Conservation (phyloP, 2,329 filamentous ascomycete genomes). For the Rhinocladiella similis region DNA sequence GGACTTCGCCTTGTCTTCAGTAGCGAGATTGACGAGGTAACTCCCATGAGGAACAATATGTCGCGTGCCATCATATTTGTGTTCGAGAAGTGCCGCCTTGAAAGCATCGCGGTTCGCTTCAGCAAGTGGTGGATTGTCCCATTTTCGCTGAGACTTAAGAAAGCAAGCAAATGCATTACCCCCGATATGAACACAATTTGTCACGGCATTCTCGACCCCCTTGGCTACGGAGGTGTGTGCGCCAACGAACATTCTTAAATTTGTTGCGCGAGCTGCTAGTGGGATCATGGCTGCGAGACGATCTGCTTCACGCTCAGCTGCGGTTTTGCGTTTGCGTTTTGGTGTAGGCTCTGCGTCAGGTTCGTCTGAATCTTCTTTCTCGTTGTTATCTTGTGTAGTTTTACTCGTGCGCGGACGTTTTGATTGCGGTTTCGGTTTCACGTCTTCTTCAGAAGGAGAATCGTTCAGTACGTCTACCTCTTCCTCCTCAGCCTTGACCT, state of each 20-base stretch:
- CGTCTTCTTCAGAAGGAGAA: no score
- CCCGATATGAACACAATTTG: conserved; percentile 74
- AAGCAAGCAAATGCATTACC: conserved; percentile 94
- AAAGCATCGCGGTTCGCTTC: conserved; percentile 69
- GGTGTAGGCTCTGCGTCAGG: conserved; percentile 1
- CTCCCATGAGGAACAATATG: conserved; percentile 88
- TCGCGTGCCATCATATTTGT: conserved; percentile 69
- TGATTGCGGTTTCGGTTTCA: background rate
- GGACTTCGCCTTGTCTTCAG: conserved; percentile 75
- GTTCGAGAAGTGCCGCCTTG: conserved; percentile 63
- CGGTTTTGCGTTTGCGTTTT: conserved; percentile 44
- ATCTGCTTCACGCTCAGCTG: conserved; percentile 59
- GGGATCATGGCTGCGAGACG: conserved; percentile 56
- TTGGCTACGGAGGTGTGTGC: conserved; percentile 90
- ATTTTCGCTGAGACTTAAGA: conserved; percentile 94
- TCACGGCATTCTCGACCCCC: conserved; percentile 87
- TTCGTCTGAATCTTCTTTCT: background rate
- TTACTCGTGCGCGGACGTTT: background rate
- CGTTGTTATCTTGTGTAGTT: background rate
- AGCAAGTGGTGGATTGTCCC: conserved; percentile 77
- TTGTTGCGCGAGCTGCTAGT: conserved; percentile 67
- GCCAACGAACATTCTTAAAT: conserved; percentile 80
- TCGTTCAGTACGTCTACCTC: background rate
- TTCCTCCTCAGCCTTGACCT: background rate
- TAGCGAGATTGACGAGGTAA: conserved; percentile 94